These are phyloP conservation scores for Aurinia saxatilis DNA, from an alignment of 345 rosid genomes.

Conservation along the genomic window DNA sequence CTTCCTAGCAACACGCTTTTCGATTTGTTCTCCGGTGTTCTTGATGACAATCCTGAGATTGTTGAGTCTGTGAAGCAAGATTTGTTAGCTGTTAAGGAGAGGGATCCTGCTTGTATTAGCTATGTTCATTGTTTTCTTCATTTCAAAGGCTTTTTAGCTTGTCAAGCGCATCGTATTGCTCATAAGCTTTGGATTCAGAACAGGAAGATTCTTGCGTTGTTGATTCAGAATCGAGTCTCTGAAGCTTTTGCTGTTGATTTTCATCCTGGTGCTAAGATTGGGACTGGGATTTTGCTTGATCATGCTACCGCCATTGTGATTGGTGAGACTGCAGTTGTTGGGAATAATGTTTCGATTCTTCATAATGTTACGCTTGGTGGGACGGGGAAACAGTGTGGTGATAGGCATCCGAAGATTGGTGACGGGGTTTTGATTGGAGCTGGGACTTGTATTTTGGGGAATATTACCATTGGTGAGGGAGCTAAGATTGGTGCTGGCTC, in stretches of 20 bases:
- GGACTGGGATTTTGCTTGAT: constrained; percentile 66
- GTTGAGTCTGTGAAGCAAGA: constrained; percentile 51
- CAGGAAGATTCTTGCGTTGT: constrained; percentile 46
- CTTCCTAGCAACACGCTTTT: constrained; percentile 49
- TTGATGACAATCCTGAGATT: constrained; percentile 41
- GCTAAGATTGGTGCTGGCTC: constrained; percentile 95
- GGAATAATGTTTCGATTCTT: constrained; percentile 77
- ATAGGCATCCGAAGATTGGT: constrained; percentile 92
- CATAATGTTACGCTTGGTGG: constrained; percentile 93
- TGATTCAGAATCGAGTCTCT: constrained; percentile 71
- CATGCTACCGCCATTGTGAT: constrained; percentile 81
- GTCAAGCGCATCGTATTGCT: constrained; percentile 76
- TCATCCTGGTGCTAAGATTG: constrained; percentile 89
- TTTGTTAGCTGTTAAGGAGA: constrained; percentile 55
- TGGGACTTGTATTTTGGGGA: constrained; percentile 86
- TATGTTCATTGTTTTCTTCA: constrained; percentile 70
- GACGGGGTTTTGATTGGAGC: constrained; percentile 95
- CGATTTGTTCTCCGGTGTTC: constrained; percentile 55
- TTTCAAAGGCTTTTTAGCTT: constrained; percentile 75
- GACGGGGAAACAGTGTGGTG: constrained; percentile 78
- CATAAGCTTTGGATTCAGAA: constrained; percentile 70
- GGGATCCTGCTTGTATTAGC: constrained; percentile 84
- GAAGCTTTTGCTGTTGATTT: constrained; percentile 82
- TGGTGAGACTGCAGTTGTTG: constrained; percentile 93
- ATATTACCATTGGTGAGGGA: constrained; percentile 81